Base-by-base conservation (phyloP, 208 protist genomes). In the Wallacemonas sp. region DNA sequence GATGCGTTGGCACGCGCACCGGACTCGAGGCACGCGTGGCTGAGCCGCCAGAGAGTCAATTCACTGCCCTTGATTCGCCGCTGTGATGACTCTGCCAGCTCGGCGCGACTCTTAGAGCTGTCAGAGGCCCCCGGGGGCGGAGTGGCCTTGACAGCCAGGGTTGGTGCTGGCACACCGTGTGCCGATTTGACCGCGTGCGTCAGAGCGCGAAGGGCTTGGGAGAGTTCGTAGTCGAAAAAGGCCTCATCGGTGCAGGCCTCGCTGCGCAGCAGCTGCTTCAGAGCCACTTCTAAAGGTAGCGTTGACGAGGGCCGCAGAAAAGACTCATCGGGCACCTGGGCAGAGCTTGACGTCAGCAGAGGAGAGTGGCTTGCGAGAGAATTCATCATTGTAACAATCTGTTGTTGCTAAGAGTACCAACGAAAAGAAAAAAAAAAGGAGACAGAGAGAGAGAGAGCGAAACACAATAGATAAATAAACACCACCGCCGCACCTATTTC, bases 191-290 rank as follows among this genome's bases (percentile, higher is more conserved):
- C 82, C 14, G 83, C 85, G 55, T 84, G 77, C 2, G 74, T 38
- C 2, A 96, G 19, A 2, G 80, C 74, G 3, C 90, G 90, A 17
- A 88, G 68, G 0, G 90, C 84, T 60, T 96, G 90, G 2, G 74
- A 65, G 1, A 92, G 49, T 21, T 68, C 54, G 66, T 96, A 96
- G 62, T 91, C 86, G 27, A 70, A 69, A 17, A 93, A 66, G 34
- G 86, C 77, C 15, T 91, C 86, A 28, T 96, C 86, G 12, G 54
- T 68, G 42, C 51, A 66, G 0, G 93, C 72, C 21, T 66, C 56
- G 5, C 74, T 72, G 11, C 78, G 70, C 26, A 91, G 27, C 4
- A 95, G 66, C 1, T 85, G 75, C 19, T 91, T 77, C 36, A 95
- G 66, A 1, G 84, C 64, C 2, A 77, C 73, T 28, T 92, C 88